phyloP scores from a whole-genome alignment of 371 early-diverging fungal species.

The Circinella minor region DNA sequence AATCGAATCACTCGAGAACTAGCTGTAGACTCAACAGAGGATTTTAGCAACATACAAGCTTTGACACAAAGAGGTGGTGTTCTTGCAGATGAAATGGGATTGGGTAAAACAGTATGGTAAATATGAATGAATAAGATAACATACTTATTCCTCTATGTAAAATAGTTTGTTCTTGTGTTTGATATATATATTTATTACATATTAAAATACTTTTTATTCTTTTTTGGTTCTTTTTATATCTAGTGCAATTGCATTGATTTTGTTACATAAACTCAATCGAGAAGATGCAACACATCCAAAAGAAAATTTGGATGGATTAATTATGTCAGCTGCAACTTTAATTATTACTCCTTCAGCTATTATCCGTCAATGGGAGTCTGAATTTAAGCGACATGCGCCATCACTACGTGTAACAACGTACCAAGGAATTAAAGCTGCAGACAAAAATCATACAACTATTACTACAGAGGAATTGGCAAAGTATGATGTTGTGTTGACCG shows the following conservation, averaged over 20 bases:
- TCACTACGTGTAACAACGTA: slow-evolving; percentile 35
- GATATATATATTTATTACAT: not conserved
- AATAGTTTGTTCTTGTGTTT: not conserved
- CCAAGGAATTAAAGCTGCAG: slow-evolving; percentile 23
- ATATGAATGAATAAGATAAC: not conserved
- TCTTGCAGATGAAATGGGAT: slow-evolving; percentile 60
- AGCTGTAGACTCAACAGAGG: not conserved
- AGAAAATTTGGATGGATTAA: slow-evolving; percentile 8
- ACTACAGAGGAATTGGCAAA: slow-evolving; percentile 36
- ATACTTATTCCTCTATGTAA: too few relatives aligned
- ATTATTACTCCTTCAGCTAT: slow-evolving; percentile 69
- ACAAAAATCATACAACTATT: slow-evolving; percentile 6
- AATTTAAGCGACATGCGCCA: slow-evolving; percentile 59
- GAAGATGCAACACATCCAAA: slow-evolving; percentile 9
- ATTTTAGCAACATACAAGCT: slow-evolving; percentile 1
- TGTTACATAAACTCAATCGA: slow-evolving; percentile 31
- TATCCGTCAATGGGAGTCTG: slow-evolving; percentile 67
- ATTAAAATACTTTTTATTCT: not conserved
- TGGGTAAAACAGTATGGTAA: slow-evolving; percentile 75
- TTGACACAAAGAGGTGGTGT: slow-evolving; percentile 46
- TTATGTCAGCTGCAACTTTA: slow-evolving; percentile 55
- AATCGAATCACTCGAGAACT: slow-evolving; percentile 20
- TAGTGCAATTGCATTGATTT: slow-evolving; percentile 57
- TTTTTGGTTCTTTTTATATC: not conserved
- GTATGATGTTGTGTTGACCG: slow-evolving; percentile 63